phyloP scores from a whole-genome alignment of 331 rosid genomes.

The Pyrus hybrid region DNA sequence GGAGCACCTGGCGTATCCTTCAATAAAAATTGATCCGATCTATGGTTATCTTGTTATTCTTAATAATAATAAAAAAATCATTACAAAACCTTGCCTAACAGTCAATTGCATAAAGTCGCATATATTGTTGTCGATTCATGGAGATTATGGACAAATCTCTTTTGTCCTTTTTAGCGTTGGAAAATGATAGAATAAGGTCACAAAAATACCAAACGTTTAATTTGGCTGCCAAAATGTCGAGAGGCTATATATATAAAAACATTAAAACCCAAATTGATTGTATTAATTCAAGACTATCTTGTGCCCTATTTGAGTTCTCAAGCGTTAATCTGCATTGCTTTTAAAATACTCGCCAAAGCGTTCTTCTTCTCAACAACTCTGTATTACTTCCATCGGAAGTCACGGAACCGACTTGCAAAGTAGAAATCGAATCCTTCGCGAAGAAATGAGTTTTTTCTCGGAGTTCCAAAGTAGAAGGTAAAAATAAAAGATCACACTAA shows the following conservation, averaged over 20 bases:
- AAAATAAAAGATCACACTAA: too few species aligned
- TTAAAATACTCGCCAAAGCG: constrained; percentile 24
- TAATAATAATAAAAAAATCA: too few species aligned
- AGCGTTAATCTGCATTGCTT: constrained; percentile 11
- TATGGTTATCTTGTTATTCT: not conserved
- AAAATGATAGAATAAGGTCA: too few species aligned
- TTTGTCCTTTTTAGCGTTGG: too few species aligned
- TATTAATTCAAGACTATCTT: too few species aligned
- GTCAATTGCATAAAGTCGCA: too few species aligned
- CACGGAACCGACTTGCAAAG: constrained; percentile 44
- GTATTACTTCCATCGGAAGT: constrained; percentile 42
- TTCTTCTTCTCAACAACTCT: constrained; percentile 29
- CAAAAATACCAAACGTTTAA: not conserved
- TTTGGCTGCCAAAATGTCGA: not conserved
- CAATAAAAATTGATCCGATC: not conserved
- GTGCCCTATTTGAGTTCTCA: too few species aligned
- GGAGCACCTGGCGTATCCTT: not conserved
- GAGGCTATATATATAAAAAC: not conserved
- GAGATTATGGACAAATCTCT: not conserved
- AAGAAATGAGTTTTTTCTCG: constrained; percentile 23
- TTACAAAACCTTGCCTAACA: too few species aligned
- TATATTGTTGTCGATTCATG: too few species aligned
- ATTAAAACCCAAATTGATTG: not conserved
- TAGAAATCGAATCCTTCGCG: constrained; percentile 60
- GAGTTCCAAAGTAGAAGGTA: too few species aligned